Evolutionary conservation across 129 eudicot species (phyloP).

Genomic region (Escallonia herrerae): DNA sequence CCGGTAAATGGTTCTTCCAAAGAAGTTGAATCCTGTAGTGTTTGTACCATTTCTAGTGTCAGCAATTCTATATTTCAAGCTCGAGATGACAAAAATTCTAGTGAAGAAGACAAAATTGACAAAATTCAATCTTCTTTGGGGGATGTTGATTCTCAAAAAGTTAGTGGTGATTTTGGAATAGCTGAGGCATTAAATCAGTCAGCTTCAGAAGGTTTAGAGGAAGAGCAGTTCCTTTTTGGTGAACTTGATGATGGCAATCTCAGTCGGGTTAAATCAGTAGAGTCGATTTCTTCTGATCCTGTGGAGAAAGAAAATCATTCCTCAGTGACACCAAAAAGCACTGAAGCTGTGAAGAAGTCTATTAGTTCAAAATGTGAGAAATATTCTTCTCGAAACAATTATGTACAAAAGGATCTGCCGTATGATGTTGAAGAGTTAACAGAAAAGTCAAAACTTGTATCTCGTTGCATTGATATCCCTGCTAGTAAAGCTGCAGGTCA

Average conservation of each 20-base stretch:
- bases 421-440: slow-evolving; percentile 15
- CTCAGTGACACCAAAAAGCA: slow-evolving; percentile 15
- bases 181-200: slow-evolving; percentile 2
- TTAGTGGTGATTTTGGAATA: slow-evolving; percentile 10
- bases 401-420: slow-evolving; percentile 13
- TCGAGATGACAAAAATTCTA: slow-evolving; percentile 9
- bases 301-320: slow-evolving; percentile 17
- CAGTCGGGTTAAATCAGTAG: slow-evolving; percentile 10
- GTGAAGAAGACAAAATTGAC: slow-evolving; percentile 16
- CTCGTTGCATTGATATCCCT: slow-evolving; percentile 40
- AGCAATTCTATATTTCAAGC: slow-evolving; percentile 15
- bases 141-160: slow-evolving; percentile 25
- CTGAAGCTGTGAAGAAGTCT: slow-evolving; percentile 27
- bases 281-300: slow-evolving; percentile 9
- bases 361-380: slow-evolving; percentile 4
- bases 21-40: slow-evolving; percentile 25
- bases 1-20: slow-evolving; percentile 18
- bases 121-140: slow-evolving; percentile 14
- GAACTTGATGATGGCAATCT: slow-evolving; percentile 41
- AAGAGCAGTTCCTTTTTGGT: slow-evolving; percentile 61
- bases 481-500: slow-evolving; percentile 19
- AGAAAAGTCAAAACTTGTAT: slow-evolving; percentile 24
- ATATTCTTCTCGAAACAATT: slow-evolving; percentile 20
- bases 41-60: slow-evolving; percentile 12
- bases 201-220: slow-evolving; percentile 31